These are phyloP conservation scores for Solanum sitiens DNA, from an alignment of 257 asterid genomes.

Conservation along the genomic window DNA sequence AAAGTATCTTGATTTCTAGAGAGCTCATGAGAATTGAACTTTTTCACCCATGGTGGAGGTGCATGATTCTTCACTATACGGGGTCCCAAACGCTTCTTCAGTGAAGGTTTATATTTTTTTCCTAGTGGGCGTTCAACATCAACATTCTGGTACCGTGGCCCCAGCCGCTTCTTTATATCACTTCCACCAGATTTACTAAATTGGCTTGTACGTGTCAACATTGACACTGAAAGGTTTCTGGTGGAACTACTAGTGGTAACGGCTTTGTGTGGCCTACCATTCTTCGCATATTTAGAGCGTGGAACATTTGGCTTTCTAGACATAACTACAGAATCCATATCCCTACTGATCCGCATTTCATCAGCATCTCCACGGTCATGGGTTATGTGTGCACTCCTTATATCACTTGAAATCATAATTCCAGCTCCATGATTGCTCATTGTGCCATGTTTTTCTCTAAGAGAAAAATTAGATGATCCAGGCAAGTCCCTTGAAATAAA, in stretches of 20 bases:
- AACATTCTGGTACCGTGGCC: slow-evolving; percentile 33
- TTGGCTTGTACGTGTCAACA: slow-evolving; percentile 10
- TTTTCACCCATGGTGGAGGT: slow-evolving; percentile 45
- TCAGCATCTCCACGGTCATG: slow-evolving; percentile 15
- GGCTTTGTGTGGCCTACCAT: slow-evolving; percentile 10
- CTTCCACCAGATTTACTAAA: slow-evolving; percentile 19
- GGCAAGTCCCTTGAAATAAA: slow-evolving; percentile 16
- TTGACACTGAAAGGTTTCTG: slow-evolving; percentile 11
- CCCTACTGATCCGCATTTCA: slow-evolving; percentile 13
- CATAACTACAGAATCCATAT: not conserved
- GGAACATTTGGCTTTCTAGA: slow-evolving; percentile 22
- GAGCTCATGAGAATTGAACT: slow-evolving; percentile 4
- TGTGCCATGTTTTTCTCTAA: slow-evolving; percentile 10
- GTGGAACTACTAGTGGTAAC: slow-evolving; percentile 9
- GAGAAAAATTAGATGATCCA: slow-evolving; percentile 19
- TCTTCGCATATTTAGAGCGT: slow-evolving; percentile 10
- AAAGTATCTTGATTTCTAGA: slow-evolving; percentile 16
- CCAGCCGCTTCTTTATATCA: slow-evolving; percentile 56
- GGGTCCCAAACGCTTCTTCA: slow-evolving; percentile 49
- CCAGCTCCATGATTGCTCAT: slow-evolving; percentile 15
- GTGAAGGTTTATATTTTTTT: slow-evolving; percentile 27
- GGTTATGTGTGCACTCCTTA: slow-evolving; percentile 25
- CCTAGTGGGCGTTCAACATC: slow-evolving; percentile 38
- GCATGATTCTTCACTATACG: slow-evolving; percentile 20
- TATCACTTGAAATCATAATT: slow-evolving; percentile 27